A percentile compares a stretch with the other conserved stretches of the same genome.
These are phyloP conservation scores for Suhomyces chickasaworum DNA, from an alignment of 1,139 yeast genomes.

Conservation along the genomic window DNA sequence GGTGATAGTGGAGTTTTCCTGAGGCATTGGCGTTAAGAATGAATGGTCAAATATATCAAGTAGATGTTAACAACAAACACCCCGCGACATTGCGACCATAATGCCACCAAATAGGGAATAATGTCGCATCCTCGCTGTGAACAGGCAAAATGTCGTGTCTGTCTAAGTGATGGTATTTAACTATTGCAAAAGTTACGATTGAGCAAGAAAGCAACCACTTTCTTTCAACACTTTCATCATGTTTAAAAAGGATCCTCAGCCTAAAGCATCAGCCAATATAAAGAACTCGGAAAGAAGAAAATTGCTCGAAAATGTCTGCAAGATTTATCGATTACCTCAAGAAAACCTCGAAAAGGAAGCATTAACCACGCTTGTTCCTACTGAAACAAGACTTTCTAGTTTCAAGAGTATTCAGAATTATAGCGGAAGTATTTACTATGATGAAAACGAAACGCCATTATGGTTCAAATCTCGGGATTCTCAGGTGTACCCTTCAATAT, in stretches of 20 bases:
- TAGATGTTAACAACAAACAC: slow-evolving; percentile 5
- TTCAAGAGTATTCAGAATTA: slow-evolving; percentile 58
- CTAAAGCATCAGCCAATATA: slow-evolving; percentile 75
- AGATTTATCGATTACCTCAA: slow-evolving; percentile 48
- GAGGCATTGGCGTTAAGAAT: background rate
- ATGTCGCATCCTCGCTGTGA: no score
- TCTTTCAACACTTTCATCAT: slow-evolving; percentile 4
- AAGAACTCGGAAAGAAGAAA: slow-evolving; percentile 81
- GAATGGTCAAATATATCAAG: background rate
- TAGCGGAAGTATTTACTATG: slow-evolving; percentile 65
- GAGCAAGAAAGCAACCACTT: background rate
- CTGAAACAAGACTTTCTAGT: slow-evolving; percentile 63
- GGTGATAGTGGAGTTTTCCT: slow-evolving; percentile 8
- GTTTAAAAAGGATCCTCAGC: slow-evolving; percentile 32
- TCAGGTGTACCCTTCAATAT: slow-evolving; percentile 67
- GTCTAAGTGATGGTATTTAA: background rate
- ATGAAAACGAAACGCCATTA: slow-evolving; percentile 64
- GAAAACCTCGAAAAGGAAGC: slow-evolving; percentile 46
- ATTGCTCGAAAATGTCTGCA: slow-evolving; percentile 51
- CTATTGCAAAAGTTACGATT: background rate
- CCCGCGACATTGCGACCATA: background rate
- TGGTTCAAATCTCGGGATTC: slow-evolving; percentile 70
- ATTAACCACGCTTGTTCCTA: slow-evolving; percentile 57
- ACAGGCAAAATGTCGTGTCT: slow-evolving; percentile 2
- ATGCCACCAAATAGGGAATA: background rate